Evolutionary conservation across 2,329 filamentous ascomycete genomes (phyloP).

Genomic region (Aspergillus puulaauensis): DNA sequence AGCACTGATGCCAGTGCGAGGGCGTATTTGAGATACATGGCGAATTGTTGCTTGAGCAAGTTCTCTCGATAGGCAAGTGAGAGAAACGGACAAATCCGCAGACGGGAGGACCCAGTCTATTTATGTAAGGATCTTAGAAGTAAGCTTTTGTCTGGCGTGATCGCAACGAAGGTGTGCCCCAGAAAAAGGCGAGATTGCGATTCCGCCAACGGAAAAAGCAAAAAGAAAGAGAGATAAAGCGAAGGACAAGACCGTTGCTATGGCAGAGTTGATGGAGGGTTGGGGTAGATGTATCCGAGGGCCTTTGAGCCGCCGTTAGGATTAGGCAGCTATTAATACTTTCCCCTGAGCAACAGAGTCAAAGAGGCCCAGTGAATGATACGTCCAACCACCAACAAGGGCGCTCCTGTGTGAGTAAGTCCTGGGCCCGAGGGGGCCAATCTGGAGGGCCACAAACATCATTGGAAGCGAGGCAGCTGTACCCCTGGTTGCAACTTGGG

Average conservation of each 20-base stretch:
- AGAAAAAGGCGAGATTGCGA: constrained; percentile 4
- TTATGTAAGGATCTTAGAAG: constrained; percentile 9
- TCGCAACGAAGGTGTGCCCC: constrained; percentile 4
- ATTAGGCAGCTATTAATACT: constrained; percentile 5
- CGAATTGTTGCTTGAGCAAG: constrained; percentile 4
- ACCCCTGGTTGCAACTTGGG: constrained; percentile 13
- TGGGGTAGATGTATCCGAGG: background rate
- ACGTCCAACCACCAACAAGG: background rate
- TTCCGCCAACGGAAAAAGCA: constrained; percentile 4
- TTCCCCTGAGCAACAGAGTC: background rate
- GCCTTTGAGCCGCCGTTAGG: constrained; percentile 1
- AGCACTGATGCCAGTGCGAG: constrained; percentile 31
- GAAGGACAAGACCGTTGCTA: constrained; percentile 11
- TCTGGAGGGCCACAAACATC: constrained; percentile 2
- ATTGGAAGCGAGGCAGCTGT: constrained; percentile 13
- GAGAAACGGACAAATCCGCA: background rate
- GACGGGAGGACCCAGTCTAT: background rate
- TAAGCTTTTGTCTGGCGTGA: constrained; percentile 7
- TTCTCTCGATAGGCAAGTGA: background rate
- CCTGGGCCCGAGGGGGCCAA: constrained; percentile 1
- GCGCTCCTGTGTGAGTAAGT: background rate
- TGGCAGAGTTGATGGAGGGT: background rate
- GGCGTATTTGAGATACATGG: constrained; percentile 34
- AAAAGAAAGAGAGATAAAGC: background rate
- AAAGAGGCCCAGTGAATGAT: background rate